A percentile compares a stretch with the other conserved stretches of the same genome.
phyloP scores from a whole-genome alignment of 805 yeast genomes.

The Saccharomycopsis selenospora region DNA sequence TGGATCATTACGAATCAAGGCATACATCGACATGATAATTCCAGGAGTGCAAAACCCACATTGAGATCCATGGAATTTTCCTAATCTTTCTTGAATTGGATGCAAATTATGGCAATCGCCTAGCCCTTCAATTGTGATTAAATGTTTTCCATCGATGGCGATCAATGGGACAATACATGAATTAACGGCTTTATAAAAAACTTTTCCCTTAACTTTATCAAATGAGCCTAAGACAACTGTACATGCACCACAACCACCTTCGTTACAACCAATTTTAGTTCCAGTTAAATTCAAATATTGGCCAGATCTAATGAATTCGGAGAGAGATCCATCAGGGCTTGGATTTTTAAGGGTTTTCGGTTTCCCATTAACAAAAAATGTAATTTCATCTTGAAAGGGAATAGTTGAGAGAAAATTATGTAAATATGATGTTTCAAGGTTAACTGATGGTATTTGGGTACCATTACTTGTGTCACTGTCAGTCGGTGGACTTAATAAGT shows the following conservation, averaged over 20 bases:
- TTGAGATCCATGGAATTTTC: conserved; percentile 42
- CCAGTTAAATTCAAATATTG: conserved; percentile 33
- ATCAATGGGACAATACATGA: conserved; percentile 42
- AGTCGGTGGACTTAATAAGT: too few species aligned
- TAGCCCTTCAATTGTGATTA: conserved; percentile 43
- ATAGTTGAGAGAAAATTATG: conserved; percentile 7
- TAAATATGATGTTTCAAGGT: conserved; percentile 8
- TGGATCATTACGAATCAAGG: conserved; percentile 33
- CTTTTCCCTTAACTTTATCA: conserved; percentile 26
- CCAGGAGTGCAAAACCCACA: conserved; percentile 49
- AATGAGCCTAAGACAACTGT: conserved; percentile 36
- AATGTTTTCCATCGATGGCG: conserved; percentile 39
- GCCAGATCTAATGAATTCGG: conserved; percentile 34
- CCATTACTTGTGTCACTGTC: too few species aligned
- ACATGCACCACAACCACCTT: conserved; percentile 48
- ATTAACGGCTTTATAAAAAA: conserved; percentile 35
- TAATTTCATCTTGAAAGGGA: conserved; percentile 8
- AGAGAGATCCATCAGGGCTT: conserved; percentile 37
- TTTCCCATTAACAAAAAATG: conserved; percentile 36
- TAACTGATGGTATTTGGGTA: too few species aligned
- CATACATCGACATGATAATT: conserved; percentile 41
- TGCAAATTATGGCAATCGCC: conserved; percentile 36
- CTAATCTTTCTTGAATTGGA: conserved; percentile 44
- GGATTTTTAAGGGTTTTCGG: conserved; percentile 32
- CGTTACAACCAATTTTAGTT: conserved; percentile 43